These are phyloP conservation scores for Umbelopsis sp. DNA, from an alignment of 192 early-diverging fungal genomes.

Conservation along the genomic window DNA sequence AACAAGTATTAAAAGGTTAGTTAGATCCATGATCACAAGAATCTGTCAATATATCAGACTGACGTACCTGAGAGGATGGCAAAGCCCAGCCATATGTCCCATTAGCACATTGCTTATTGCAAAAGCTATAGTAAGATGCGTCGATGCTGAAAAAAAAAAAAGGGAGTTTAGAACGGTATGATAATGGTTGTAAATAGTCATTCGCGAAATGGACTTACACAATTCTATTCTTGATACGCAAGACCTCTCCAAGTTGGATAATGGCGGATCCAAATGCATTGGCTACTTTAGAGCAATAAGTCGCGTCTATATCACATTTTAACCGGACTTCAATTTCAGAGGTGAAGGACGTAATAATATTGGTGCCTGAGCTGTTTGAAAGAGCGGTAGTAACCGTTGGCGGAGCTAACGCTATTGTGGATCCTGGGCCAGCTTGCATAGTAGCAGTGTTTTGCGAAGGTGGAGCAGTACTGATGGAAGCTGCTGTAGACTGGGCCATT, in stretches of 20 bases:
- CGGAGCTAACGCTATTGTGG: background rate
- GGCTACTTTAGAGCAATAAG: slow-evolving; percentile 30
- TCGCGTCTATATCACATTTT: slow-evolving; percentile 22
- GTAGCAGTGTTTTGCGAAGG: background rate
- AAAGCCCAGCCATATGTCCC: slow-evolving; percentile 28
- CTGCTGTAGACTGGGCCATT: background rate
- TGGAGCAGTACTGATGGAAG: background rate
- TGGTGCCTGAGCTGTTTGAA: background rate
- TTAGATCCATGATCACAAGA: no score
- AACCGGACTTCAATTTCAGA: slow-evolving; percentile 7
- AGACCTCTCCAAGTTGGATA: slow-evolving; percentile 25
- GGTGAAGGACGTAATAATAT: background rate
- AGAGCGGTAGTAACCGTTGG: slow-evolving; percentile 7
- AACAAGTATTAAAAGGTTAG: background rate
- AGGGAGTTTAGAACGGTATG: background rate
- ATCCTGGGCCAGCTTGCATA: background rate
- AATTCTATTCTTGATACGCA: slow-evolving; percentile 27
- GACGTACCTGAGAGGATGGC: slow-evolving; percentile 30
- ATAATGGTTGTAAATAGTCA: background rate
- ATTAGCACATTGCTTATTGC: slow-evolving; percentile 24
- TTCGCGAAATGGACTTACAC: slow-evolving; percentile 28
- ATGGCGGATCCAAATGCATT: slow-evolving; percentile 24
- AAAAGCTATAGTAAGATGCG: slow-evolving; percentile 28
- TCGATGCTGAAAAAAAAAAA: slow-evolving; percentile 14
- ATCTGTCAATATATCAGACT: no score